A percentile compares a stretch with the other conserved stretches of the same genome.
phyloP scores from a whole-genome alignment of 78 protist genomes.

The Dictyostelium intermedium region DNA sequence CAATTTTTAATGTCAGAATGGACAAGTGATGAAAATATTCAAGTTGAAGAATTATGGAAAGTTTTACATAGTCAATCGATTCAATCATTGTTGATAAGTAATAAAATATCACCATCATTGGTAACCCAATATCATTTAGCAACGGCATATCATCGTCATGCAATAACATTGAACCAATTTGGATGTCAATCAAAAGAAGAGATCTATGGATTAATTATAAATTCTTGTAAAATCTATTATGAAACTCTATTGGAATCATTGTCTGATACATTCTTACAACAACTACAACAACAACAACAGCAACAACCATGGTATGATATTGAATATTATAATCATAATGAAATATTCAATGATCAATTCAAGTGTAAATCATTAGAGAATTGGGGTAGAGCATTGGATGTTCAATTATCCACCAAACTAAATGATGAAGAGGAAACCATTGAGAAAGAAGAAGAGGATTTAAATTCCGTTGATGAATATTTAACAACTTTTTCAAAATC shows the following conservation, averaged over 20 bases:
- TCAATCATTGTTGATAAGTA: conserved; percentile 36
- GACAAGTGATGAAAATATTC: conserved; percentile 69
- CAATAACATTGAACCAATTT: conserved; percentile 61
- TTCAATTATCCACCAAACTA: conserved; percentile 37
- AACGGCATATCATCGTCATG: conserved; percentile 50
- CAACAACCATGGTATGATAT: background rate
- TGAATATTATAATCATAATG: background rate
- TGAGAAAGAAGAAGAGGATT: conserved; percentile 64
- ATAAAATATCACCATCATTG: conserved; percentile 25
- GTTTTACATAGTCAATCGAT: conserved; percentile 44
- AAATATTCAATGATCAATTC: conserved; percentile 8
- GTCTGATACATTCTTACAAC: background rate
- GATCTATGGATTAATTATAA: conserved; percentile 26
- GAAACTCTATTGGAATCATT: background rate
- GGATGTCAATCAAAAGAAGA: conserved; percentile 35
- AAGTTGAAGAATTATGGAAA: conserved; percentile 64
- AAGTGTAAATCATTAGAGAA: conserved; percentile 33
- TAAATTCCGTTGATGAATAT: conserved; percentile 56
- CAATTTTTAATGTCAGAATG: conserved; percentile 77
- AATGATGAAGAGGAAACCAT: conserved; percentile 31
- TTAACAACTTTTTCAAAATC: conserved; percentile 36
- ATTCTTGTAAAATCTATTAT: conserved; percentile 39
- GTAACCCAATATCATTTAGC: conserved; percentile 52
- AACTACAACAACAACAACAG: background rate
- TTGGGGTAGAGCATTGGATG: conserved; percentile 59